These are phyloP conservation scores for Handroanthus guayacan DNA, from an alignment of 257 asterid genomes.

Conservation along the genomic window DNA sequence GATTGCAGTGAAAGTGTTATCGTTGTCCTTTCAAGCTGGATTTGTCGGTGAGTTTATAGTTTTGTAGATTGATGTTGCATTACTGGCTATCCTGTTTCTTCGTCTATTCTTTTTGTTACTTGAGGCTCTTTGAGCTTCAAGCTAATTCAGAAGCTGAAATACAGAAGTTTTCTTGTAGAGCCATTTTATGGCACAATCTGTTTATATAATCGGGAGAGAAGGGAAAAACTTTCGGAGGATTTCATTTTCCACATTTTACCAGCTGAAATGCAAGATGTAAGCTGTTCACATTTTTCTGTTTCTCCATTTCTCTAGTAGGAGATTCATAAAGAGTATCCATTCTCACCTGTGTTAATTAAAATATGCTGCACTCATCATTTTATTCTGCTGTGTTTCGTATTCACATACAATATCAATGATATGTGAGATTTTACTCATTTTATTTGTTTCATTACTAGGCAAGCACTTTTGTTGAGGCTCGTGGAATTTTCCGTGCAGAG, in stretches of 20 bases:
- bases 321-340: conserved; percentile 13
- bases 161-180: conserved; percentile 81
- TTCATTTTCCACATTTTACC: conserved; percentile 80
- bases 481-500: conserved; percentile 88
- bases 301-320: not conserved
- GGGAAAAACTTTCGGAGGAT: conserved; percentile 98
- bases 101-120: conserved; percentile 33
- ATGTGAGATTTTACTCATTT: conserved; percentile 29
- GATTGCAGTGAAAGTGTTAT: conserved; percentile 94
- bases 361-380: conserved; percentile 3
- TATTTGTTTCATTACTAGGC: conserved; percentile 55
- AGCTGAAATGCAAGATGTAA: conserved; percentile 81
- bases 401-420: conserved; percentile 2
- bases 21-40: conserved; percentile 95
- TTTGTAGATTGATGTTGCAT: conserved; percentile 36
- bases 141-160: conserved; percentile 59
- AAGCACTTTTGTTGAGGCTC: conserved; percentile 64
- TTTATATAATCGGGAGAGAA: conserved; percentile 98
- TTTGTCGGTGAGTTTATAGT: conserved; percentile 83
- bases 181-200: conserved; percentile 98
- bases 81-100: conserved; percentile 24
- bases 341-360: conserved; percentile 6
- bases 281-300: conserved; percentile 39
- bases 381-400: conserved; percentile 20
- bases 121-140: conserved; percentile 44